These are phyloP conservation scores for Podospora fimiseda DNA, from an alignment of 495 filamentous ascomycete genomes.

Conservation along the genomic window DNA sequence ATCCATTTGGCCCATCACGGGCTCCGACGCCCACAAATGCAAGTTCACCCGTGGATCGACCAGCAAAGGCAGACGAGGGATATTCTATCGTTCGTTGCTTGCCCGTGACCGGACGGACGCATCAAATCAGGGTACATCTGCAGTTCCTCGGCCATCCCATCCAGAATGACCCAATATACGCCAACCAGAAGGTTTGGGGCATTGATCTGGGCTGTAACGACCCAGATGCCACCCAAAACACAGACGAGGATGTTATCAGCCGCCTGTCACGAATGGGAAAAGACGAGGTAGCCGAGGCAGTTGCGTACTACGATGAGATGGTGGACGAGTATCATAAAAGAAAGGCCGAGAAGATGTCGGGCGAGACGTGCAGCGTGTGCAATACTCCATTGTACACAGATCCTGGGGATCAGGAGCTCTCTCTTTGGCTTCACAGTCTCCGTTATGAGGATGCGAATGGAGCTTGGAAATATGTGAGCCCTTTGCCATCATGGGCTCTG, in stretches of 20 bases:
- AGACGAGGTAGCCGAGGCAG: conserved; percentile 78
- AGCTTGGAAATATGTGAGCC: conserved; percentile 79
- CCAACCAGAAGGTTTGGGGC: conserved; percentile 88
- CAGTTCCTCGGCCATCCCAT: conserved; percentile 94
- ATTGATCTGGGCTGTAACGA: conserved; percentile 67
- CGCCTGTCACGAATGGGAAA: conserved; percentile 88
- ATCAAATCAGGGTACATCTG: conserved; percentile 91
- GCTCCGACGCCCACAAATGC: neutral
- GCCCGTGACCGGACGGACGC: conserved; percentile 87
- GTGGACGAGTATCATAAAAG: conserved; percentile 76
- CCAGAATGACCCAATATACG: conserved; percentile 94
- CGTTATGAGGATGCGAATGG: conserved; percentile 77
- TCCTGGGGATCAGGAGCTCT: conserved; percentile 80
- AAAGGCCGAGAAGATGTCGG: conserved; percentile 89
- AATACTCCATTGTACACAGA: conserved; percentile 87
- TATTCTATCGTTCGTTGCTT: conserved; percentile 94
- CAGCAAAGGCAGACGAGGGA: conserved; percentile 45
- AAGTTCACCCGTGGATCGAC: neutral
- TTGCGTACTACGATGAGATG: conserved; percentile 92
- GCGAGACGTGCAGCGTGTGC: conserved; percentile 71
- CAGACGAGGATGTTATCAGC: conserved; percentile 83
- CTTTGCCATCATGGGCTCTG: conserved; percentile 77
- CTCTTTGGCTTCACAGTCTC: conserved; percentile 86
- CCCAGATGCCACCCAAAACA: conserved; percentile 53
- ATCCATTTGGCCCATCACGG: conserved; percentile 46